Evolutionary conservation across 73 alveolate genomes (phyloP), one percentile per base, ranked within the genome.

Genomic region (Urostyla sp.): DNA sequence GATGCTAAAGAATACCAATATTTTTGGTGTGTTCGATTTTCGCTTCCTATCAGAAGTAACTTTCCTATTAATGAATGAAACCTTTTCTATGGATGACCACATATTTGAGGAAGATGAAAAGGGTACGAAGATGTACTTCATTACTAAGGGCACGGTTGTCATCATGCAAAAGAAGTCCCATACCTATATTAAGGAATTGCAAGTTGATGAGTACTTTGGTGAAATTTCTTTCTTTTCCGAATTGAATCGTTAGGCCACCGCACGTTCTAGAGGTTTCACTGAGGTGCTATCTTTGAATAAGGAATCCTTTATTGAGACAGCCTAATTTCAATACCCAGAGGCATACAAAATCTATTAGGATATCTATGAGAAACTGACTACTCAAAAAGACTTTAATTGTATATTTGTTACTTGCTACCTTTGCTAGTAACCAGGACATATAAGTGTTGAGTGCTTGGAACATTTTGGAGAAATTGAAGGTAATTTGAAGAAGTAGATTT

Each of bases 91-190:
- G 53, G 90, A 85, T 37, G 96, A 90, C 52, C 55, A 27, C 44
- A 56, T 90, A 11, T 59, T 90, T 34, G 90, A 78, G 18, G 93
- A 90, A 75, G 91, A 75, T 20, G 89, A 78, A 15, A 26, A 45
- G 40, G 90, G 92, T 0, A 38, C 81, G 37, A 67, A 45, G 21
- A 77, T 90, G 89, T 90, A 72, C 72, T 90, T 85, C 83, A 90
- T 90, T 15, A 84, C 85, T 13, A 85, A 90, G 26, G 96, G 96
- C 10, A 66, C 54, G 6, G 90, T 85, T 11, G 92, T 60, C 13
- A 45, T 90, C 34, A 52, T 52, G 55, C 90, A 90, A 34, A 54
- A 55, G 59, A 63, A 78, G 50, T 67, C 88, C 3, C 84, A 86
- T 11, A 84, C 94, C n/a, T 84, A 40, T 56, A 76, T 85, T n/a